Conservation (phyloP, 176 grass and related monocot genomes). For the Bothriochloa decipiens region DNA sequence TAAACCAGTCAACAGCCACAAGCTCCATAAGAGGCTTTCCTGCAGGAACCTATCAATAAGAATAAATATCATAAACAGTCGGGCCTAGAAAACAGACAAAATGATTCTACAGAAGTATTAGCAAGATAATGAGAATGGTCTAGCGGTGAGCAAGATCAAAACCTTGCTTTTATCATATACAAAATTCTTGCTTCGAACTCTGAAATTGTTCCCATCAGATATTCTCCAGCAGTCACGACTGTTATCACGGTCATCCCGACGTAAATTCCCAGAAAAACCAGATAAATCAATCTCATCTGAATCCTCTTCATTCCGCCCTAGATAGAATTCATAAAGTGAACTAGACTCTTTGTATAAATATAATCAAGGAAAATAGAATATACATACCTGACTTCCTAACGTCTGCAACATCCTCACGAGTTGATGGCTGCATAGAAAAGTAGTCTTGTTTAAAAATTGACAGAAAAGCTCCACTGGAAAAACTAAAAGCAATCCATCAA, state of each 20-base stretch:
- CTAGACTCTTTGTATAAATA: conserved; percentile 11
- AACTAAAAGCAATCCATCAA: conserved; percentile 38
- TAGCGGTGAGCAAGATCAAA: conserved; percentile 30
- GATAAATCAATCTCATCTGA: conserved; percentile 73
- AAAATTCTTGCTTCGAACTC: conserved; percentile 91
- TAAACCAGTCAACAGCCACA: conserved; percentile 99
- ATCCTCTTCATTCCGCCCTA: conserved; percentile 64
- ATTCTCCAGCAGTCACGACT: conserved; percentile 96
- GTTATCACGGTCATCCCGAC: conserved; percentile 77
- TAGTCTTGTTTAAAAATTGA: conserved; percentile 33
- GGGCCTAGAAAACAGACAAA: conserved; percentile 17
- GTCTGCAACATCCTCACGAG: conserved; percentile 41
- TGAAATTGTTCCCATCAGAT: conserved; percentile 95
- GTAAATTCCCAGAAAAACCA: conserved; percentile 92
- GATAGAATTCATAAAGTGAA: conserved; percentile 42
- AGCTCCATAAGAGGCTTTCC: conserved; percentile 95
- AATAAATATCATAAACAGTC: conserved; percentile 22
- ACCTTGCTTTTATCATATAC: conserved; percentile 93
- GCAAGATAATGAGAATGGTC: conserved; percentile 25
- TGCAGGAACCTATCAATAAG: conserved; percentile 66
- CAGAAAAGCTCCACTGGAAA: background rate
- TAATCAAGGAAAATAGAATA: conserved; percentile 30
- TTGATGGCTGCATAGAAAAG: conserved; percentile 59
- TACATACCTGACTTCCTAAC: conserved; percentile 58
- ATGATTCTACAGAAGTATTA: conserved; percentile 25